Evolutionary conservation across 495 filamentous ascomycete genomes (phyloP), one percentile per base, ranked within the genome.

Genomic region (Opeltia flavorubescens): DNA sequence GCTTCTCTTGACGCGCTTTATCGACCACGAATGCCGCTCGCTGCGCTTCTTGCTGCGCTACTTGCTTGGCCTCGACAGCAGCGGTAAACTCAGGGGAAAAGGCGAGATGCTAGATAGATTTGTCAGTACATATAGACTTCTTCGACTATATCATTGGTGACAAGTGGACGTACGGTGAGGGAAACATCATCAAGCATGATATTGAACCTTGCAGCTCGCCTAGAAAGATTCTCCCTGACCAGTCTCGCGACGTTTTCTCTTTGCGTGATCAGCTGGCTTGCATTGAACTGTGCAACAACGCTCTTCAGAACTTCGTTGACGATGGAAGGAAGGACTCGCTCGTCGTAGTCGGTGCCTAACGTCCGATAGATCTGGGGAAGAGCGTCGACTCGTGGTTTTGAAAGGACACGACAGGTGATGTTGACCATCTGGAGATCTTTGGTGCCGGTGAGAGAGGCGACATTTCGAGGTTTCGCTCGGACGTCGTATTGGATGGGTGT

Each of bases 361-460:
- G 91, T 98, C 39, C 91, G 79, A 71, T 95, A 98, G 55, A 98
- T 96, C 63, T 89, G 84, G 4, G 91, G 91, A 25, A 98, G 79
- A 26, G 89, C 84, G 46, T 85, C 77, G 55, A 96, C 70, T 30
- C 83, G 78, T 49, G 91, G 91, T 60, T 85, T 75, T 36, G 88
- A 95, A 46, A 98, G 86, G 42, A 98, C 91, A 88, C 91, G 93
- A 69, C 91, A 98, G 59, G 93, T 98, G 64, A 98, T 98, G 75
- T 98, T 98, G 62, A 98, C 91, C 91, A 98, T 98, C 74, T 98
- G 91, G 62, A 98, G 69, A 66, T 98, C 91, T 68, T 98, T 98
- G 59, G 91, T 98, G 54, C 93, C 91, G 46, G 91, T 96, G 46
- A 98, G 81, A 59, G 91, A 98, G 51, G 91, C 82, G 50, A 98